Conservation (phyloP, 2,329 filamentous ascomycete genomes). For the Neonectria ditissima region DNA sequence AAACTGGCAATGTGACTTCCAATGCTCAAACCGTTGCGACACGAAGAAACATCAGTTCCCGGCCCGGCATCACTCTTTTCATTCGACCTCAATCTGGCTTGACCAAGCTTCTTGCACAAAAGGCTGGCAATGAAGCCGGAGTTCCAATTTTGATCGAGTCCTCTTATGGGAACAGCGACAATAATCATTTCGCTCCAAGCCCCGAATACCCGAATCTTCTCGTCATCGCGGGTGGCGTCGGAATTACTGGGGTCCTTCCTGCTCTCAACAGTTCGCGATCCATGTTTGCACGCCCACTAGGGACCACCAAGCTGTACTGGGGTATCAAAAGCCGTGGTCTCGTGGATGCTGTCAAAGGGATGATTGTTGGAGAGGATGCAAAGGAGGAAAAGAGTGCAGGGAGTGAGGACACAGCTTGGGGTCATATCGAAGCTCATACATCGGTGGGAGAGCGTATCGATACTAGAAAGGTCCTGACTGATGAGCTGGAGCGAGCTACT, state of each 20-base stretch:
- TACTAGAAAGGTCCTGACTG: not conserved
- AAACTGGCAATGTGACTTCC: constrained; percentile 21
- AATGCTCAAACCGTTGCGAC: constrained; percentile 11
- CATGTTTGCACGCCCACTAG: constrained; percentile 29
- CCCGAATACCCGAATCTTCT: constrained; percentile 43
- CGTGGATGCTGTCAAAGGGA: constrained; percentile 41
- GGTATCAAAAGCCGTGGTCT: constrained; percentile 41
- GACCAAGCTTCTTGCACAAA: constrained; percentile 36
- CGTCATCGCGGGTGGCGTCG: constrained; percentile 49
- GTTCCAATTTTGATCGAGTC: constrained; percentile 47
- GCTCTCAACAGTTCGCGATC: constrained; percentile 37
- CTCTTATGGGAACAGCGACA: constrained; percentile 45
- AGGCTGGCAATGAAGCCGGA: constrained; percentile 25
- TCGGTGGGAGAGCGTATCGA: not conserved
- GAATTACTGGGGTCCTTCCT: constrained; percentile 46
- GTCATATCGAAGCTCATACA: constrained; percentile 38
- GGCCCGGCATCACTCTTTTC: constrained; percentile 45
- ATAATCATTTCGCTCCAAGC: constrained; percentile 33
- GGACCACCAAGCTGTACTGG: constrained; percentile 48
- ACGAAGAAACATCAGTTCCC: not conserved
- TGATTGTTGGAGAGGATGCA: constrained; percentile 31
- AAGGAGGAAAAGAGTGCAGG: not conserved
- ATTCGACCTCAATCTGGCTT: constrained; percentile 41
- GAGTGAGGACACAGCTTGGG: constrained; percentile 35
- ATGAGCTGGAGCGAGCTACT: not conserved